These are phyloP conservation scores for Bromus sterilis DNA, from an alignment of 176 grass and related monocot species.

Conservation along the genomic window DNA sequence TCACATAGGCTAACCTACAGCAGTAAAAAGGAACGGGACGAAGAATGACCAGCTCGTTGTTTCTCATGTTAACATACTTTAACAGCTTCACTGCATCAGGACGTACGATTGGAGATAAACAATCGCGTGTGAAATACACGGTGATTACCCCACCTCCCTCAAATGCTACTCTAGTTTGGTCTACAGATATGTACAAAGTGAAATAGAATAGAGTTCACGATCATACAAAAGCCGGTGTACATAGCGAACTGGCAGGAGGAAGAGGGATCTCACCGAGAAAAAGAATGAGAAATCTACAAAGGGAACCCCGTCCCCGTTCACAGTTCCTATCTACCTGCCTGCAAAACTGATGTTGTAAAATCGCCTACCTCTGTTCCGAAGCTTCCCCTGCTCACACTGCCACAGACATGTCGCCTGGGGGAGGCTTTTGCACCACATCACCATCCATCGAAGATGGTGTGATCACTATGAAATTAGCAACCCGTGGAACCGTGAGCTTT, in stretches of 20 bases:
- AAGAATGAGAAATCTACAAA: slow-evolving; percentile 12
- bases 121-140: not conserved
- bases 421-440: not conserved
- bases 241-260: not conserved
- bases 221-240: slow-evolving; percentile 27
- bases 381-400: not conserved
- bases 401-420: not conserved
- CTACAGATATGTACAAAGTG: slow-evolving; percentile 35
- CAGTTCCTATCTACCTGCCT: slow-evolving; percentile 35
- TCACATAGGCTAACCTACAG: not conserved
- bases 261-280: slow-evolving; percentile 13
- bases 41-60: not conserved
- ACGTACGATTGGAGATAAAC: not conserved
- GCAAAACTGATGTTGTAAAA: slow-evolving; percentile 41
- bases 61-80: not conserved
- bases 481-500: not conserved
- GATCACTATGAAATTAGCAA: not conserved
- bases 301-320: not conserved
- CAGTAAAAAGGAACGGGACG: not conserved
- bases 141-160: not conserved
- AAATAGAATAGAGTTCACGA: slow-evolving; percentile 1
- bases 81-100: not conserved
- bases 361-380: not conserved
- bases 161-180: slow-evolving; percentile 31
- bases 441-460: not conserved